Evolutionary conservation across 129 eudicot genomes (phyloP), one percentile per base, ranked within the genome.

Genomic region (Ambrosia artemisiifolia): DNA sequence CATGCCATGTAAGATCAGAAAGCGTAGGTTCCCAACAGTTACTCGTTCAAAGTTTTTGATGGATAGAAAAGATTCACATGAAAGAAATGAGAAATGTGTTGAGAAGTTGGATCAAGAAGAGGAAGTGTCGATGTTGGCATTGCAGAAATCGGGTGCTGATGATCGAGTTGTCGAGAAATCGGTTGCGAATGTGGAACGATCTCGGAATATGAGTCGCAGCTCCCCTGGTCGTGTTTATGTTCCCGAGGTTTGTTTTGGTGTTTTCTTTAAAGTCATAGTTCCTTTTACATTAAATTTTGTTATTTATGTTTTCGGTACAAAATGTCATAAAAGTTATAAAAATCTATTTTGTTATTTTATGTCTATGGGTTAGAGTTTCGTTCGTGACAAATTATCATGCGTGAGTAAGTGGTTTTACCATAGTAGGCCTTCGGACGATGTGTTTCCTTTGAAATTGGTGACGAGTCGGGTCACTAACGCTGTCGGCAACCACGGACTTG

Each of bases 1-100:
- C 78, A 78, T 82, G 67, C 72, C 82, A 18, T 81, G 88, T 84
- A 91, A 81, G 83, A 86, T 88, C 64, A 83, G 97, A 74, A 91
- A 84, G 74, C 85, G 93, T n/a, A 83, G 86, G 44, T 49, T 76
- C 67, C 80, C 95, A 11, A 85, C 97, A 3, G 81, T 88, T 35
- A 84, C 40, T 49, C 67, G 87, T 71, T 46, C 86, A 49, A 88
- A 86, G 1, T 66, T 86, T 71, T 77, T 88, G 82, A 85, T 83
- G 19, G 86, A 84, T 5, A 86, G 77, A 57, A 79, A 65, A 13
- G 83, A 71, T 76, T 84, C 92, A 14, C 88, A 84, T 0, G 11
- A 60, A 33, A 35, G 7, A 43, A 76, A 43, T 76, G 81, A 62
- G 66, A 49, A 69, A 28, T 70, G 76, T 1, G 30, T 61, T 34